Evolutionary conservation across 2,329 filamentous ascomycete genomes (phyloP), one percentile per base, ranked within the genome.

Genomic region (Periconia sp.): DNA sequence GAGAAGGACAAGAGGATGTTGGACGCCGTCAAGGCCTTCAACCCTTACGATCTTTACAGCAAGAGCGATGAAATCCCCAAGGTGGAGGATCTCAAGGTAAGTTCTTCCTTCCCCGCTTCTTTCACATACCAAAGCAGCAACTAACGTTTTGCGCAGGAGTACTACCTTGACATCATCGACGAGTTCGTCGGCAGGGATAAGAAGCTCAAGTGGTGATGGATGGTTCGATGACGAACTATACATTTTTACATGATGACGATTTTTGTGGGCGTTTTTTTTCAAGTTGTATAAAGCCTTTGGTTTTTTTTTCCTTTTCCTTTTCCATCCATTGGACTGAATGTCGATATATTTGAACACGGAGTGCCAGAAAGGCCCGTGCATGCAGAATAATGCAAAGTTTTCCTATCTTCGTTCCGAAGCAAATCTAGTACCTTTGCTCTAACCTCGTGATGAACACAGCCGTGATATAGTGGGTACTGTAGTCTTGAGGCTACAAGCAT

Each of bases 11-110:
- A 86, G 69, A 79, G 80, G 59, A 91, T 95, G 85, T 74, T 95
- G 57, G 82, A 83, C 63, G 89, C 89, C 7, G 90, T 95, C 36
- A 81, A 83, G 69, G 89, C 88, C 0, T 95, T 96, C 73, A 95
- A 95, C 68, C 89, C 90, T 0, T 96, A 95, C 61, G 91, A 95
- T 66, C 66, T 95, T 38, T 95, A 95, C 76, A 92, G 87, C 76
- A 95, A 95, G 84, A 91, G 85, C 57, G 90, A 95, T 61, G 88
- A 83, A 17, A 78, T 90, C 16, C 90, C 89, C 1, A 85, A 82
- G 43, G 81, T 86, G 1, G 86, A 90, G 63, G 83, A 88, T 59
- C 75, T 95, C 44, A 95, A 92, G 79, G 79, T 81, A 58, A 54
- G 73, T 58, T 46, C 23, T 3, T 36, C 6, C 8, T 29, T 28